Conservation (phyloP, 106 monocot genomes). For the Vanilla planifolia region DNA sequence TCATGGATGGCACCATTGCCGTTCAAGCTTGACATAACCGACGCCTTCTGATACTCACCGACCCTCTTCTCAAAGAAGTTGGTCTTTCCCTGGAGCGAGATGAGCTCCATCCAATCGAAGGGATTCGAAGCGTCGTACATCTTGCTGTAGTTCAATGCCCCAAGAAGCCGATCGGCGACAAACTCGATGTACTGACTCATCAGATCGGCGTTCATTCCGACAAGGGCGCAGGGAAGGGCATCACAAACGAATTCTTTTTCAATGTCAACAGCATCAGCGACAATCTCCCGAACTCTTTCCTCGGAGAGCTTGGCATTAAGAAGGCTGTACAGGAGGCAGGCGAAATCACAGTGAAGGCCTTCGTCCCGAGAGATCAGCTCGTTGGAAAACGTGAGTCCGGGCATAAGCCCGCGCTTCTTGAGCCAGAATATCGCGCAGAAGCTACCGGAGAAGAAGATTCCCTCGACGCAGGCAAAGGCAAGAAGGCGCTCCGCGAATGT, state of each 20-base stretch:
- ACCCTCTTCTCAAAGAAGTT: slow-evolving; percentile 65
- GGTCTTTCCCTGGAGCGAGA: slow-evolving; percentile 68
- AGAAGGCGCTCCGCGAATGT: slow-evolving; percentile 53
- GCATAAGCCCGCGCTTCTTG: slow-evolving; percentile 70
- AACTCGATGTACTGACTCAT: slow-evolving; percentile 51
- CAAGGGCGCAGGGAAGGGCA: slow-evolving; percentile 50
- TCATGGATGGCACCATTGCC: slow-evolving; percentile 24
- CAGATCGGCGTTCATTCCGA: slow-evolving; percentile 59
- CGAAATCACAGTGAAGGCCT: slow-evolving; percentile 92
- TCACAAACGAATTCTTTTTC: slow-evolving; percentile 80
- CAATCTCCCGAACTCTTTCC: slow-evolving; percentile 39
- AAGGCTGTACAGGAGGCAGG: slow-evolving; percentile 65
- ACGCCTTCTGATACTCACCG: slow-evolving; percentile 68
- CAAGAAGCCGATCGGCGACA: slow-evolving; percentile 40
- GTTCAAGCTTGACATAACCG: slow-evolving; percentile 56
- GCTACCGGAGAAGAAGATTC: slow-evolving; percentile 72
- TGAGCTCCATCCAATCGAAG: slow-evolving; percentile 58
- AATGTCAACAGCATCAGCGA: slow-evolving; percentile 67
- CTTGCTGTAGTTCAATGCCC: slow-evolving; percentile 27
- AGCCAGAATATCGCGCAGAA: slow-evolving; percentile 80
- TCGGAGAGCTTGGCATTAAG: slow-evolving; percentile 40
- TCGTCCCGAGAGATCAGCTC: slow-evolving; percentile 93
- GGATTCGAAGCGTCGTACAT: slow-evolving; percentile 40
- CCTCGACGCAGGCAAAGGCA: slow-evolving; percentile 67
- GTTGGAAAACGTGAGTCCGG: slow-evolving; percentile 59